Base-by-base conservation (phyloP, 2,329 filamentous ascomycete genomes). In the Teratosphaeria pseudoeucalypti region DNA sequence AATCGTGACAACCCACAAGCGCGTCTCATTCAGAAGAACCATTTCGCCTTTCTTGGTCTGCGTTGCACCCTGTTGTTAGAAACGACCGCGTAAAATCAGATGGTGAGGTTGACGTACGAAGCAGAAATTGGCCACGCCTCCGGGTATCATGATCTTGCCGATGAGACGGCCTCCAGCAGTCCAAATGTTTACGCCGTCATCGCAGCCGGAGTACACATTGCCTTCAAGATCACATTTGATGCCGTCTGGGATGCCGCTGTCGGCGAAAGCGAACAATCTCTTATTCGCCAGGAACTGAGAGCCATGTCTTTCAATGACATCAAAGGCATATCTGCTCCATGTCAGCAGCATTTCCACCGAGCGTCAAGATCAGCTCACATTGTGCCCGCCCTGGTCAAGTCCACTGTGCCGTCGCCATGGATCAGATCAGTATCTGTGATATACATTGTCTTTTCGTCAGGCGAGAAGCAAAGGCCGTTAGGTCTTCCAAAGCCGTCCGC, bases 391-490 rank as follows among this genome's bases (percentile, higher is more conserved):
- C 72, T 65, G 0, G 75, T 77, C 34, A 66, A 64, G 12, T 79
- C 79, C 56, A 71, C 74, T n/a, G 77, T 73, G 0, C 68, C 76
- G n/a, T 76, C 47, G 34, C 66, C 70, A 60, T 71, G 74, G 7
- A 72, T 72, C n/a, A 76, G 74, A 1, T 83, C 84, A 0, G 80
- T 83, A 64, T 86, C 83, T 9, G 81, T 79, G 3, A 85, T 71
- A 60, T 86, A 86, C 1, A 79, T 72, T 26, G 77, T 72, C 7
- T 70, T 68, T 23, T 82, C 80, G 60, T 80, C 77, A 0, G 81
- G 82, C 0, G 79, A 81, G 65, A 85, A 85, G 1, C 76, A 77
- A 49, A 85, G 70, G 7, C 83, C 83, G 62, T 86, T 86, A 0
- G 81, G 81, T 37, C 78, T 73, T 0, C 67, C 74, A 58, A 86